Evolutionary conservation across 2,329 filamentous ascomycete species (phyloP).

Genomic region (Calycina marina): DNA sequence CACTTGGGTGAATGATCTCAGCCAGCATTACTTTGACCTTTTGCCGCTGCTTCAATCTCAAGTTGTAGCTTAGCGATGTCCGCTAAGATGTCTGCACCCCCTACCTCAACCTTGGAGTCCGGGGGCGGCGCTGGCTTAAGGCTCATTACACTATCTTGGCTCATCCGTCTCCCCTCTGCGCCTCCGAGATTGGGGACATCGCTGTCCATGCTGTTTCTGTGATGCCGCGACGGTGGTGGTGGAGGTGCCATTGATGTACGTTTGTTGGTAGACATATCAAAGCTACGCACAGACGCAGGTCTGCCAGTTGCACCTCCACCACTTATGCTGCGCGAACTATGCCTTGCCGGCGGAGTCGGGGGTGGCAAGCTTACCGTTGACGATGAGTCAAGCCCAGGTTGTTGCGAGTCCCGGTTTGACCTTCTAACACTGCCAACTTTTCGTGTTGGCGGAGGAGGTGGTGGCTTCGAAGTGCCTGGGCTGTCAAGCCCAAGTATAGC

Average conservation of each 20-base stretch:
- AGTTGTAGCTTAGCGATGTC: constrained; percentile 58
- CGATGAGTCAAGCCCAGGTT: constrained; percentile 12
- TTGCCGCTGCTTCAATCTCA: constrained; percentile 66
- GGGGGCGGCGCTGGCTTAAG: constrained; percentile 13
- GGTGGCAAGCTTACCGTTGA: constrained; percentile 24
- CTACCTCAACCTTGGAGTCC: constrained; percentile 14
- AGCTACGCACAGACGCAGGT: constrained; percentile 12
- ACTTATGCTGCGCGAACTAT: background rate
- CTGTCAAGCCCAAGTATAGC: constrained; percentile 4
- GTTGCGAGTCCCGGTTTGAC: background rate
- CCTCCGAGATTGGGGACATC: constrained; percentile 11
- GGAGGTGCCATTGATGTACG: constrained; percentile 17
- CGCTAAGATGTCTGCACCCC: constrained; percentile 48
- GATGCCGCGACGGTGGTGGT: constrained; percentile 28
- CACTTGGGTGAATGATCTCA: no score
- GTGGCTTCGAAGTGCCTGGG: constrained; percentile 12
- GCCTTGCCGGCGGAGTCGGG: constrained; percentile 5
- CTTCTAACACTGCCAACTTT: background rate
- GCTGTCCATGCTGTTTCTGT: constrained; percentile 17
- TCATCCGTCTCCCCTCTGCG: constrained; percentile 14
- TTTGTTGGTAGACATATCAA: constrained; percentile 11
- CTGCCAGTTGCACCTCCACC: no score
- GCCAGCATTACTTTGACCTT: no score
- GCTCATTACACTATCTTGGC: constrained; percentile 13
- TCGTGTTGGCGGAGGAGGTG: constrained; percentile 23